These are phyloP conservation scores for Scenedesmus sp. DNA, from an alignment of 163 green algal genomes.

Conservation along the genomic window DNA sequence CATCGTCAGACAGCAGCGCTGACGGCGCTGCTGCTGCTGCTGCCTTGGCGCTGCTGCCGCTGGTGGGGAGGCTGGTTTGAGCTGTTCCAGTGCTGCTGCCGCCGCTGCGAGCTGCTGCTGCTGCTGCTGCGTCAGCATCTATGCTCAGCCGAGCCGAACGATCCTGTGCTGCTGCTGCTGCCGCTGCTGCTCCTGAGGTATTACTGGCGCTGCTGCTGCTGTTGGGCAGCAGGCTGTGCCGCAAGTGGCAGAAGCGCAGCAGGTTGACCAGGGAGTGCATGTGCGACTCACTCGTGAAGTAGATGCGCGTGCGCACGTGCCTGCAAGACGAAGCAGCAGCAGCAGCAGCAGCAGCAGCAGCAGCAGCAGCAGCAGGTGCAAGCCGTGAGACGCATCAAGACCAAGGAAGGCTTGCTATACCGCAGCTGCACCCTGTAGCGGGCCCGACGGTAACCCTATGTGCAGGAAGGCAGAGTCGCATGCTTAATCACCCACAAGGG, in stretches of 20 bases:
- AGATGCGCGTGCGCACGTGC: slow-evolving; percentile 97
- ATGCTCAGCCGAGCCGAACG: background rate
- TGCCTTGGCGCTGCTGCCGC: background rate
- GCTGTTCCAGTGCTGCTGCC: slow-evolving; percentile 10
- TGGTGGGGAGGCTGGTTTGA: background rate
- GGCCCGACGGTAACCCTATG: too few relatives aligned
- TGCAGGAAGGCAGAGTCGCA: too few relatives aligned
- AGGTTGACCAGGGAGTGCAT: slow-evolving; percentile 98
- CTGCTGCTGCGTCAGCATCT: slow-evolving; percentile 4
- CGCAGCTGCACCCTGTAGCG: too few relatives aligned
- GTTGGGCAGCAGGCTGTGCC: background rate
- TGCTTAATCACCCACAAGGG: too few relatives aligned
- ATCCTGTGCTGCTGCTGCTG: background rate
- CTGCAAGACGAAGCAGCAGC: background rate
- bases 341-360: background rate
- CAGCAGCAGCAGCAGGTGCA: too few relatives aligned
- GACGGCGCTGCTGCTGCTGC: background rate
- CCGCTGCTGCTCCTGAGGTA: background rate
- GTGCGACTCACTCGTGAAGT: slow-evolving; percentile 98
- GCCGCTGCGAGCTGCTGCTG: slow-evolving; percentile 14
- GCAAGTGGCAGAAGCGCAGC: slow-evolving; percentile 80
- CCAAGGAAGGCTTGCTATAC: too few relatives aligned
- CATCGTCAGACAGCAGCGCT: slow-evolving; percentile 34
- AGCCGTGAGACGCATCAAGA: too few relatives aligned
- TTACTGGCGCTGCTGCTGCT: slow-evolving; percentile 24